A percentile compares a stretch with the other conserved stretches of the same genome.
Conservation (phyloP, 2,329 filamentous ascomycete genomes). For the Hirsutella rhossiliensis region DNA sequence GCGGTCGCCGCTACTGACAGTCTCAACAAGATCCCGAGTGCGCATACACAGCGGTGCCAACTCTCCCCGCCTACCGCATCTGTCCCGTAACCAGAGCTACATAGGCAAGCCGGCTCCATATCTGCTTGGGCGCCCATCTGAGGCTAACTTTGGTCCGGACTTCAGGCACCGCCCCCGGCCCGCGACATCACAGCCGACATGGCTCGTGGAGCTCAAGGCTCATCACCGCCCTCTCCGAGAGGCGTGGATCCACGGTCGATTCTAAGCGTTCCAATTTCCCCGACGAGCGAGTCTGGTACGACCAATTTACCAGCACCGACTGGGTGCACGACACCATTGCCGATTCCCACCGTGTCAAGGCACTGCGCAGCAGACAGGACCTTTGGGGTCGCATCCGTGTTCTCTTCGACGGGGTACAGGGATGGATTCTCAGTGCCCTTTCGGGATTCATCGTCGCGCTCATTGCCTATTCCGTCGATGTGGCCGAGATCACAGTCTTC, state of each 20-base stretch:
- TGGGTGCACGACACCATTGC: slow-evolving; percentile 98
- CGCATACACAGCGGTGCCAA: slow-evolving; percentile 24
- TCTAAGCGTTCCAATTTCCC: slow-evolving; percentile 55
- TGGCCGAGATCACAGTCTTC: slow-evolving; percentile 75
- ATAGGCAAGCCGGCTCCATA: slow-evolving; percentile 19
- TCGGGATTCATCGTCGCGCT: slow-evolving; percentile 78
- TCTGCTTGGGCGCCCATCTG: no score
- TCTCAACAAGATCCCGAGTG: slow-evolving; percentile 26
- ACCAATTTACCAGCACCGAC: slow-evolving; percentile 94
- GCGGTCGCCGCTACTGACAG: slow-evolving; percentile 27
- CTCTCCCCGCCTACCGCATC: slow-evolving; percentile 14
- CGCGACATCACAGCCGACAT: slow-evolving; percentile 42
- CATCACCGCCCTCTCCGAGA: slow-evolving; percentile 47
- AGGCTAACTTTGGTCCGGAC: neutral
- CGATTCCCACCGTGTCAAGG: slow-evolving; percentile 81
- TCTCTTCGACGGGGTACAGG: slow-evolving; percentile 77
- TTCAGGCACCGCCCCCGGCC: slow-evolving; percentile 24
- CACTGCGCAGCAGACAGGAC: slow-evolving; percentile 69
- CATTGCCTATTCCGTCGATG: slow-evolving; percentile 79
- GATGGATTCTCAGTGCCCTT: slow-evolving; percentile 85
- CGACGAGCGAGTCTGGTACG: slow-evolving; percentile 93
- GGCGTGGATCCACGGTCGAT: slow-evolving; percentile 46
- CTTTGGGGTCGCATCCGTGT: slow-evolving; percentile 67
- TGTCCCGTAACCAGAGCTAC: slow-evolving; percentile 31
- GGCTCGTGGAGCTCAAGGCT: slow-evolving; percentile 50